Evolutionary conservation across 2,329 filamentous ascomycete species (phyloP).

Genomic region (Metarhizium brunneum): DNA sequence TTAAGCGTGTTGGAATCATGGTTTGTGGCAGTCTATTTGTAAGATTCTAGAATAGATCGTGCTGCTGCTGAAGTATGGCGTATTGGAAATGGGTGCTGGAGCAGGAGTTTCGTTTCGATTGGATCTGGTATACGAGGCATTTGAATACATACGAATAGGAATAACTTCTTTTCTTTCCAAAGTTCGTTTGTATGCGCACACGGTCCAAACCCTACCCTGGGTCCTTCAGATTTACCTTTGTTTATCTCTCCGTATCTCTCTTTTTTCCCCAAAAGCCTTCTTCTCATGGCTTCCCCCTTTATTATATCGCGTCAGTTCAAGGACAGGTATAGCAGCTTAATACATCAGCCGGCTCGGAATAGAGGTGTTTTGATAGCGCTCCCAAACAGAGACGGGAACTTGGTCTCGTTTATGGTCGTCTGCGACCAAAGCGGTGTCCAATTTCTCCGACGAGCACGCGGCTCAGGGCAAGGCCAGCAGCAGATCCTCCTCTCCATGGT

Average conservation of each 20-base stretch:
- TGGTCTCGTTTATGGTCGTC: neutral
- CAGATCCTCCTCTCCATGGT: neutral
- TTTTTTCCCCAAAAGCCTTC: neutral
- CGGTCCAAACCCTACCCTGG: neutral
- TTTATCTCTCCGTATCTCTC: neutral
- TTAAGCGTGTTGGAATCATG: slow-evolving; percentile 1
- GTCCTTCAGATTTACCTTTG: neutral
- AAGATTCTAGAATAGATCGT: neutral
- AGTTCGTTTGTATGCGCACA: neutral
- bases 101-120: neutral
- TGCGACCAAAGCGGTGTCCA: neutral
- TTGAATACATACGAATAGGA: neutral
- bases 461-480: slow-evolving; percentile 1
- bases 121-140: neutral
- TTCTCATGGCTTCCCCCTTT: no score
- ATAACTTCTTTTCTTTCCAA: neutral
- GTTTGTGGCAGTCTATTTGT: neutral
- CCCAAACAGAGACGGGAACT: neutral
- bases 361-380: neutral
- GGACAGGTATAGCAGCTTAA: no score
- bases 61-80: neutral
- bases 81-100: neutral
- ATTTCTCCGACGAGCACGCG: neutral
- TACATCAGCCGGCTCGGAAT: neutral
- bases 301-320: no score